Conservation (phyloP, 73 alveolate species). For the Paramecium octaurelia region DNA sequence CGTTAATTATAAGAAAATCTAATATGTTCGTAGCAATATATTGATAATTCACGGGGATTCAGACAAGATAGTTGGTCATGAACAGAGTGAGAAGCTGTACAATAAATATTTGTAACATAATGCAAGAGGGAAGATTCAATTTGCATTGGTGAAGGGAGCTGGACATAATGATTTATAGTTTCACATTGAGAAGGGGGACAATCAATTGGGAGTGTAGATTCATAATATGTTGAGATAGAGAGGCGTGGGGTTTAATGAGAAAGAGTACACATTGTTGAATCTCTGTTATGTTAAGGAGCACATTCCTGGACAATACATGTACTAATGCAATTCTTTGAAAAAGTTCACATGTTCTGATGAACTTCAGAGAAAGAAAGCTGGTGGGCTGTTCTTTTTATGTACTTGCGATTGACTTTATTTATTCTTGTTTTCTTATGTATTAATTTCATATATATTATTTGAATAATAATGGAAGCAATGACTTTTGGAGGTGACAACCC, state of each 20-base stretch:
- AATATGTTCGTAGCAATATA: not conserved
- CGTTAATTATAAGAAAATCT: not conserved
- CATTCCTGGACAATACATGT: not conserved
- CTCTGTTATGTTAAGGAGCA: not conserved
- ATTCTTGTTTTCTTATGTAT: not conserved
- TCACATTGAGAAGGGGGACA: not conserved
- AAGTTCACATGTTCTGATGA: not conserved
- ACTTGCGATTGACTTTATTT: not conserved
- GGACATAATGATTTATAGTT: constrained; percentile 17
- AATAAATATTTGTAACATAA: not conserved
- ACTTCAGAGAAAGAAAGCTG: not conserved
- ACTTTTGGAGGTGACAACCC: not conserved
- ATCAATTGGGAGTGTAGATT: not conserved
- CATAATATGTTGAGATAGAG: not conserved
- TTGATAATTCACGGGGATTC: constrained; percentile 22
- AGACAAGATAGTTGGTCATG: not conserved
- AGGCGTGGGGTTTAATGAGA: not conserved
- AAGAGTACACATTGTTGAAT: not conserved
- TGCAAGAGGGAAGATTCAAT: not conserved
- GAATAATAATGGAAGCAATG: not conserved
- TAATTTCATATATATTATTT: not conserved
- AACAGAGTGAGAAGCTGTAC: not conserved
- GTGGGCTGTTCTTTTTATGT: not conserved
- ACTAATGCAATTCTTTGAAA: not conserved
- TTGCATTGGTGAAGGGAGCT: not conserved